A percentile compares a stretch with the other conserved stretches of the same genome.
phyloP scores from a whole-genome alignment of 441 rosid species.

The Biscutella laevigata region DNA sequence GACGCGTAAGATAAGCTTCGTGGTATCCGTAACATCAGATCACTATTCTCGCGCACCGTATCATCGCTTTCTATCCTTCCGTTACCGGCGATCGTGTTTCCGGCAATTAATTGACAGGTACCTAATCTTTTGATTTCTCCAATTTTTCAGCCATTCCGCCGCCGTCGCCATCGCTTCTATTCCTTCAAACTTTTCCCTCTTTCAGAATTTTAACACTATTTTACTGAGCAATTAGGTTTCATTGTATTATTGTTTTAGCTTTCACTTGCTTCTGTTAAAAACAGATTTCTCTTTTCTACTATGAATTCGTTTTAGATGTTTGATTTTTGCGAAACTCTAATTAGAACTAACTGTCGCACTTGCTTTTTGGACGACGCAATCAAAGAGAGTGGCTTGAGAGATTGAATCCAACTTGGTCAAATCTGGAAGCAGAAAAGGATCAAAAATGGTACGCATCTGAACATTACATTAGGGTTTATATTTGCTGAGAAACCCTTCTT shows the following conservation, averaged over 20 bases:
- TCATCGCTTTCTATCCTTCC: not conserved
- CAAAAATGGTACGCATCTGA: constrained; percentile 14
- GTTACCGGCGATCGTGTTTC: constrained; percentile 24
- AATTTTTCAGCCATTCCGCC: not conserved
- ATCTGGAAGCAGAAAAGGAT: constrained; percentile 12
- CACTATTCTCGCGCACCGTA: constrained; percentile 35
- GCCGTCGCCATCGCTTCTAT: not conserved
- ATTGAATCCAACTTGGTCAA: not conserved
- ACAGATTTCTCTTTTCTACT: not conserved
- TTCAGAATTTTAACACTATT: constrained; percentile 12
- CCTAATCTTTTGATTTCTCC: not conserved
- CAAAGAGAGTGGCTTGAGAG: too few relatives aligned
- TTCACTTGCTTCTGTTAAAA: not conserved
- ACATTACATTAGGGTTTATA: constrained; percentile 21
- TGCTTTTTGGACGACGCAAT: not conserved
- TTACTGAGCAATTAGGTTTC: constrained; percentile 6
- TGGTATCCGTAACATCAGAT: constrained; percentile 29
- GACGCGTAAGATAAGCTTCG: constrained; percentile 33
- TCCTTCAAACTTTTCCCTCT: not conserved
- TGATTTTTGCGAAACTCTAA: constrained; percentile 2
- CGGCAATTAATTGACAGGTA: constrained; percentile 30
- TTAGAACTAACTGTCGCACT: not conserved
- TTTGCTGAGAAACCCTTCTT: not conserved
- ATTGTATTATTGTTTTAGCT: not conserved
- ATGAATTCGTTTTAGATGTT: constrained; percentile 3